These are phyloP conservation scores for Athelia psychrophila DNA, from an alignment of 1,284 basidiomycete species.

Conservation along the genomic window DNA sequence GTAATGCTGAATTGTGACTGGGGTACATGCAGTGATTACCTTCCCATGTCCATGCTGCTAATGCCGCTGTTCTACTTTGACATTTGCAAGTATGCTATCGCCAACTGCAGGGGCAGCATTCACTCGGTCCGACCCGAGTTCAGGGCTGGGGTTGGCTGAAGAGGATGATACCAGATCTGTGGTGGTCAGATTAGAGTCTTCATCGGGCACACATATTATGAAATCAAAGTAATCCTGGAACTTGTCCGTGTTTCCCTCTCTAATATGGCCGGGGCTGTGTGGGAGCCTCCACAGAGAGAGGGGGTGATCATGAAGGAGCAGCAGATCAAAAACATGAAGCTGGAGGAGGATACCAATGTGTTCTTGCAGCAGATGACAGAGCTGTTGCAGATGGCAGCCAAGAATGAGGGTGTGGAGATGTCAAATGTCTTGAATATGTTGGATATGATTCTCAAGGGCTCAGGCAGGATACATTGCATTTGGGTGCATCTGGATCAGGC, in stretches of 20 bases:
- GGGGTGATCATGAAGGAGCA: slow-evolving; percentile 51
- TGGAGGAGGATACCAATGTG: slow-evolving; percentile 58
- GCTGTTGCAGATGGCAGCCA: slow-evolving; percentile 47
- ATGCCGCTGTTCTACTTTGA: too few relatives aligned
- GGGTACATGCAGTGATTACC: too few relatives aligned
- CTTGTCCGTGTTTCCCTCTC: slow-evolving; percentile 38
- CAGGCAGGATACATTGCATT: slow-evolving; percentile 32
- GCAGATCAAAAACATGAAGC: slow-evolving; percentile 55
- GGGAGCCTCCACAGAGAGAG: slow-evolving; percentile 62
- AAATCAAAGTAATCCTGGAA: too few relatives aligned
- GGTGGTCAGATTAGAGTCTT: too few relatives aligned
- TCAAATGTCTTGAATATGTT: slow-evolving; percentile 58
- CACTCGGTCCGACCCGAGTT: too few relatives aligned
- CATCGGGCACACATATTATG: too few relatives aligned
- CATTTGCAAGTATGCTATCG: too few relatives aligned
- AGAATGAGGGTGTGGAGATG: slow-evolving; percentile 41
- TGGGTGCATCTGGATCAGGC: slow-evolving; percentile 31
- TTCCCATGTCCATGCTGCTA: too few relatives aligned
- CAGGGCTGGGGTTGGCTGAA: too few relatives aligned
- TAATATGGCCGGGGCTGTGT: slow-evolving; percentile 66
- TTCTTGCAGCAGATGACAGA: slow-evolving; percentile 66
- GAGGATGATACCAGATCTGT: too few relatives aligned
- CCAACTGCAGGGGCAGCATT: too few relatives aligned
- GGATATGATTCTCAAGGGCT: slow-evolving; percentile 59
- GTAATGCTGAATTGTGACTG: too few relatives aligned